A percentile compares a stretch with the other conserved stretches of the same genome.
Evolutionary conservation across 2,329 filamentous ascomycete genomes (phyloP).

Genomic region (Colletotrichum camelliae): DNA sequence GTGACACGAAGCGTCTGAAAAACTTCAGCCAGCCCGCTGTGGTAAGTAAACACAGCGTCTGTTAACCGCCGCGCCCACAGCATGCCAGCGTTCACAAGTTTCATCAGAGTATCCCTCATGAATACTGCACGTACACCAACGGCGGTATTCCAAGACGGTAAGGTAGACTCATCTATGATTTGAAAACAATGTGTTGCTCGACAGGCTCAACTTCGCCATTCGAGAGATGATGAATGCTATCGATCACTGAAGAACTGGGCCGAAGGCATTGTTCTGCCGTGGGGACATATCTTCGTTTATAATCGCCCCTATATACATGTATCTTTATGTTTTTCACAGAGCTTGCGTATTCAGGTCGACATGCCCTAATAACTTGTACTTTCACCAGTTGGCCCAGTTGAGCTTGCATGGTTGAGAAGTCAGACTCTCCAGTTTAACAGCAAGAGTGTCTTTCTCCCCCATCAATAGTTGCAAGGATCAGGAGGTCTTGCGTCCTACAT

Average conservation of each 20-base stretch:
- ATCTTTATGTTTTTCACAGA: not conserved
- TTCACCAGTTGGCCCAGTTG: not conserved
- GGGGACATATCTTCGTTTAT: not conserved
- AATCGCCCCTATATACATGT: no score
- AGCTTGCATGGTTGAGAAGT: not conserved
- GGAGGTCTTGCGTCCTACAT: no score
- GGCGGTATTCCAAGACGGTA: not conserved
- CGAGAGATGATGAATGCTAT: no score
- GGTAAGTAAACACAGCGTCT: not conserved
- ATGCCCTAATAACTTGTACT: not conserved
- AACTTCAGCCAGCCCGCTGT: not conserved
- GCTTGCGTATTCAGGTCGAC: fast-evolving
- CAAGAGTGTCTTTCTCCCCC: not conserved
- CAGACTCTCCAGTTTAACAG: not conserved
- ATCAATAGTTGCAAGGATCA: no score
- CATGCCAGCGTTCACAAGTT: not conserved
- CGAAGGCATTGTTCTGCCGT: not conserved
- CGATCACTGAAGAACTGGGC: no score
- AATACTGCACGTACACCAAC: not conserved
- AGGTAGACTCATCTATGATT: no score
- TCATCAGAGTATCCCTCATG: not conserved
- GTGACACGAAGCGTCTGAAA: not conserved
- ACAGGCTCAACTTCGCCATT: not conserved
- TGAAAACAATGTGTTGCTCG: not conserved
- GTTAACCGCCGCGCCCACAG: not conserved